Evolutionary conservation across 1,284 basidiomycete genomes (phyloP), one percentile per base, ranked within the genome.

Genomic region (Hemileia vastatrix): DNA sequence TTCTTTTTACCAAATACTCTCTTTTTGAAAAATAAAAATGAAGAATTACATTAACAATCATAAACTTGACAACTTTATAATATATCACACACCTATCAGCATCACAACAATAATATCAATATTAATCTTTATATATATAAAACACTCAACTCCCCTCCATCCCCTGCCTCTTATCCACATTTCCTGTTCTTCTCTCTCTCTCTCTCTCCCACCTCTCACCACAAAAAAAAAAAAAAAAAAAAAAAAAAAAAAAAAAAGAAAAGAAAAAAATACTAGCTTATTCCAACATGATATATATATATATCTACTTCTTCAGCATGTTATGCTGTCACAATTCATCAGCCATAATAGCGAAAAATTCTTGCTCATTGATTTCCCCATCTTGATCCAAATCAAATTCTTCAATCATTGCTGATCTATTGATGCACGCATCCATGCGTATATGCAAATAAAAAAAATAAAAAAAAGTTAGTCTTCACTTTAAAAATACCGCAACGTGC

Each of bases 301-400:
- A 43, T 8, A 8, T n/a, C 9, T 43, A n/a, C 8, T 8, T 8
- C 8, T 43, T 8, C 40, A 43, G 9, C 40, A n/a, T 8, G n/a
- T 8, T n/a, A 8, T 43, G 40, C 8, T n/a, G 9, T 64, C 65
- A 76, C 21, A 71, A 65, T 59, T 95, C 92, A 78, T 96, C 92
- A 55, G 90, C 89, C 93, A 97, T 94, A 76, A 97, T 96, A 51
- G 89, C 87, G 68, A 90, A 85, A 77, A 94, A 93, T 79, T 94
- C 90, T 75, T 88, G 84, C 75, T 92, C 88, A 76, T 86, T 92
- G 76, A 98, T 98, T 79, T 94, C 93, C 21, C 93, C 92, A 71
- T 99, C 94, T 76, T 94, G 88, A 79, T 99, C 94, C 40, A 99
- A 83, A 77, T 99, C 94, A 73, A 99, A 99, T 79, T 99, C 95